Evolutionary conservation across 2,329 filamentous ascomycete genomes (phyloP), one percentile per base, ranked within the genome.

Genomic region (Fonsecaea monophora): DNA sequence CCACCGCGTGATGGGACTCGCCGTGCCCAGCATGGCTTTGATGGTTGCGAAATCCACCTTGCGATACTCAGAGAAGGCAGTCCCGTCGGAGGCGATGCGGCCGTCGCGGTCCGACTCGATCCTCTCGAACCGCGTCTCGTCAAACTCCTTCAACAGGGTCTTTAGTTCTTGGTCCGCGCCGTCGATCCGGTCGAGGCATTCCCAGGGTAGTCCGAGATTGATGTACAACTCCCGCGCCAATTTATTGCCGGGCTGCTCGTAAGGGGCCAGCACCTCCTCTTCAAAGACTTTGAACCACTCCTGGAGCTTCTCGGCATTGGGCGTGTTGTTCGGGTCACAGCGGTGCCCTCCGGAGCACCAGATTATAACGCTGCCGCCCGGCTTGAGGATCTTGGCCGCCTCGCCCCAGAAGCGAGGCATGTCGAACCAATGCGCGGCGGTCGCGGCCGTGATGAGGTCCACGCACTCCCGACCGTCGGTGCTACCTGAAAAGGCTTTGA

Each of bases 381-480:
- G 83, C 67, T 79, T 82, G 6, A 88, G 75, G 0, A 83, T 75
- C 12, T 76, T 75, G 0, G 81, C 82, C 0, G 84, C 85, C 0
- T 76, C 74, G 2, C 68, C 56, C 80, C 83, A 87, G 75, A 87
- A 87, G 0, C 63, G 62, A 0, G 77, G 69, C 79, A 87, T 81
- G 69, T 87, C 79, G 75, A 88, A 87, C 86, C 86, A 88, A 73
- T 88, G 86, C 0, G 84, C 83, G 10, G 83, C 81, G 2, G 79
- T 84, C 0, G 82, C 82, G 8, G 81, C 80, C 0, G 79, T 82
- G 68, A 86, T 77, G n/a, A 86, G 74, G 71, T 86, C 84, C 8
- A 86, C 79, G 60, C 75, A 65, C 18, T 58, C 42, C 34, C 25
- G 3, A 12, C 64, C 53, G 30, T 30, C 38, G n/a, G 25, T 77